Evolutionary conservation across 2,329 filamentous ascomycete species (phyloP).

Genomic region (Geosmithia flava): DNA sequence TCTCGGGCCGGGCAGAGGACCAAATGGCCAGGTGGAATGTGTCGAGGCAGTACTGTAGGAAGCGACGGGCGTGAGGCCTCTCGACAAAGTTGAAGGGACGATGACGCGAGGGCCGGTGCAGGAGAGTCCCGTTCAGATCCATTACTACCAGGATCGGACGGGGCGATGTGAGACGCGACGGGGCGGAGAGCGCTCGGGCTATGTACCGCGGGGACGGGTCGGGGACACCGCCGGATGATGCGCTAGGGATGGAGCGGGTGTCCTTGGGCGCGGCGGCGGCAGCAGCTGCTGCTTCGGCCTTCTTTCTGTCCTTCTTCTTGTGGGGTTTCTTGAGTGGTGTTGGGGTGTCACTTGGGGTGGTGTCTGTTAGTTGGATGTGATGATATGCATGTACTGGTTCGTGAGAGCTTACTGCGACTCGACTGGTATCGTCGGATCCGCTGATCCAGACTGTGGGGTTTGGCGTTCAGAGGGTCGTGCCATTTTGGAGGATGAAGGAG

Average conservation of each 20-base stretch:
- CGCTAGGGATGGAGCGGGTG: constrained; percentile 10
- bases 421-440: background rate
- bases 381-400: background rate
- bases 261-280: background rate
- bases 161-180: constrained; percentile 28
- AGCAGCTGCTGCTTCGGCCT: background rate
- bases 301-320: background rate
- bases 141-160: constrained; percentile 69
- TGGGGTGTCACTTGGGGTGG: too few species aligned
- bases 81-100: constrained; percentile 40
- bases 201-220: constrained; percentile 49
- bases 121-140: constrained; percentile 86
- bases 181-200: constrained; percentile 30
- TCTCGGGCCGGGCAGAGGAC: constrained; percentile 70
- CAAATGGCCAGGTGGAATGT: constrained; percentile 78
- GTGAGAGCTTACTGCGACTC: background rate
- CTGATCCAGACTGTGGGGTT: background rate
- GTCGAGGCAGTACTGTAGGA: constrained; percentile 61
- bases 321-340: too few species aligned
- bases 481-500: background rate
- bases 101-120: constrained; percentile 51
- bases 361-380: too few species aligned
- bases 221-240: constrained; percentile 45
- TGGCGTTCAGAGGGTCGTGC: background rate
- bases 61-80: constrained; percentile 55